A percentile compares a stretch with the other conserved stretches of the same genome.
These are phyloP conservation scores for Candida michaelii DNA, from an alignment of 805 yeast species.

Conservation along the genomic window DNA sequence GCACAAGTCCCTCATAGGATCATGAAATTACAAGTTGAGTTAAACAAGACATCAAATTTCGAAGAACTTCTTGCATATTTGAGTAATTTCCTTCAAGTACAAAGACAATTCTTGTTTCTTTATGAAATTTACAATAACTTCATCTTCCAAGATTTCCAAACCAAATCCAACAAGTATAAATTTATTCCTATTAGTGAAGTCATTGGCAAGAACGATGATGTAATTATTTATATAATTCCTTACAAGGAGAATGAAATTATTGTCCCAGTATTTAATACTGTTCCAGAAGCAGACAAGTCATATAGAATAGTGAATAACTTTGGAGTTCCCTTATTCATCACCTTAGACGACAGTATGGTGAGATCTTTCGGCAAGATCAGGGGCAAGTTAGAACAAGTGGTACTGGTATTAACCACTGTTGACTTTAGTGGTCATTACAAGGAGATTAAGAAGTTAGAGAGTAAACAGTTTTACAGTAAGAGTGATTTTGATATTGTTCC, in stretches of 20 bases:
- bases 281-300: slow-evolving; percentile 37
- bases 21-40: slow-evolving; percentile 63
- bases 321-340: slow-evolving; percentile 76
- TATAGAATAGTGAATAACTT: slow-evolving; percentile 49
- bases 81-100: slow-evolving; percentile 43
- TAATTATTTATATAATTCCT: slow-evolving; percentile 59
- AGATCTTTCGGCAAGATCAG: slow-evolving; percentile 58
- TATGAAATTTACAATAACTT: slow-evolving; percentile 58
- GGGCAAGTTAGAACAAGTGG: slow-evolving; percentile 49
- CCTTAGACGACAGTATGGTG: slow-evolving; percentile 52
- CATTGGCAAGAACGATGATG: slow-evolving; percentile 59
- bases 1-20: slow-evolving; percentile 16
- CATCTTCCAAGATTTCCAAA: slow-evolving; percentile 68
- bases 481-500: slow-evolving; percentile 43
- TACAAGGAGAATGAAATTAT: slow-evolving; percentile 44
- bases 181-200: slow-evolving; percentile 68
- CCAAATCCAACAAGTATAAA: slow-evolving; percentile 48
- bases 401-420: slow-evolving; percentile 23
- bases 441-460: slow-evolving; percentile 16
- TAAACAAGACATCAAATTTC: slow-evolving; percentile 63
- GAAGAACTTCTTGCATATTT: slow-evolving; percentile 63
- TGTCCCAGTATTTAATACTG: slow-evolving; percentile 57
- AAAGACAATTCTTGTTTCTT: slow-evolving; percentile 26
- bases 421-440: slow-evolving; percentile 24
- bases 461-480: slow-evolving; percentile 21